These are phyloP conservation scores for Noccaea caerulescens DNA, from an alignment of 345 rosid genomes.

Conservation along the genomic window DNA sequence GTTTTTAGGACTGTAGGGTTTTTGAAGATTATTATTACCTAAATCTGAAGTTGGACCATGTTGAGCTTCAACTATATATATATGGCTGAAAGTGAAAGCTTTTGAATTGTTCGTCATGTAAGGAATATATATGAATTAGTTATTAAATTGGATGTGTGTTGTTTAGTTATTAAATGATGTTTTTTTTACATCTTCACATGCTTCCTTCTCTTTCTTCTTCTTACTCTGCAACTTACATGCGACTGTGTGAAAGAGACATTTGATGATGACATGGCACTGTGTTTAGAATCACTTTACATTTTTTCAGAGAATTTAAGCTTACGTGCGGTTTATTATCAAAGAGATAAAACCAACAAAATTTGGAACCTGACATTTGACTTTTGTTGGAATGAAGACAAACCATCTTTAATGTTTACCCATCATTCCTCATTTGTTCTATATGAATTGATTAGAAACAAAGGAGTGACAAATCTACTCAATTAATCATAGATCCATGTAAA, in stretches of 20 bases:
- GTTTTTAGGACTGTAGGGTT: no score
- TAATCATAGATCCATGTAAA: background rate
- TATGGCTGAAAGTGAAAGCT: no score
- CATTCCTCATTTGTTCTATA: background rate
- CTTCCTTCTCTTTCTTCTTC: background rate
- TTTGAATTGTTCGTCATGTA: no score
- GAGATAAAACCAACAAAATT: background rate
- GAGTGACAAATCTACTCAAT: background rate
- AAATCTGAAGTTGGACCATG: no score
- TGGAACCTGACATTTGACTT: slow-evolving; percentile 15
- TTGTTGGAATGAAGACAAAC: slow-evolving; percentile 26
- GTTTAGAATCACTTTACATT: slow-evolving; percentile 2
- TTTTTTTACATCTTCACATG: slow-evolving; percentile 24
- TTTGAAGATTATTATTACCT: no score
- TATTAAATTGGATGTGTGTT: no score
- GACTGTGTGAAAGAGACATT: slow-evolving; percentile 21
- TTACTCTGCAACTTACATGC: slow-evolving; percentile 6
- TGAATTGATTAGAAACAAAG: slow-evolving; percentile 10
- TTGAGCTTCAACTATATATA: no score
- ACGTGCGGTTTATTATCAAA: slow-evolving; percentile 37
- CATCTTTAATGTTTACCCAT: slow-evolving; percentile 15
- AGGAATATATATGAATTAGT: no score
- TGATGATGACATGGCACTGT: slow-evolving; percentile 37
- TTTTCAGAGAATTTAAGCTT: slow-evolving; percentile 27
- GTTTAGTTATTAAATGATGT: no score